Evolutionary conservation across 208 protist species (phyloP).

Genomic region (Crithidia sp.): DNA sequence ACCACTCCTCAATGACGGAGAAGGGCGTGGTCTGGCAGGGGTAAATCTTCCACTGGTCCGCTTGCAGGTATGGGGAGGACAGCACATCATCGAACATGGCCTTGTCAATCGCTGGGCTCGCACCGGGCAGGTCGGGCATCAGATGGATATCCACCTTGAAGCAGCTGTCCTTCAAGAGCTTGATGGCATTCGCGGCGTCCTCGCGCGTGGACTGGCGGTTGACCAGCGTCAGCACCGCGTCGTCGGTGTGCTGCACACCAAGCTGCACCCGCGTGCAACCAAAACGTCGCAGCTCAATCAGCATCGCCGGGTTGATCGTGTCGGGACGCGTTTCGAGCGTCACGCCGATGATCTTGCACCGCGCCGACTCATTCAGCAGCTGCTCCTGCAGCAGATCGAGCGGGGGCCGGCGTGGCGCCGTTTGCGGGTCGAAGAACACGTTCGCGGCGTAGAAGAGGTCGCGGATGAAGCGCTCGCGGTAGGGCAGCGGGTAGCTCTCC

Average conservation of each 20-base stretch:
- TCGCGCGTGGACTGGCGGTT: constrained; percentile 96
- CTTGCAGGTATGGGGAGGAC: constrained; percentile 94
- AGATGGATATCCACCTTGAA: constrained; percentile 99
- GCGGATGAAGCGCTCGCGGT: constrained; percentile 91
- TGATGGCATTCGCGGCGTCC: constrained; percentile 94
- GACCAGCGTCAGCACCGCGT: constrained; percentile 93
- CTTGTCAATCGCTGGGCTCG: constrained; percentile 94
- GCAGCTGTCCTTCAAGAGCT: constrained; percentile 96
- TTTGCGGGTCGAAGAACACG: constrained; percentile 57
- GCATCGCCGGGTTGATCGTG: constrained; percentile 93
- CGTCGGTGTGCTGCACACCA: constrained; percentile 98
- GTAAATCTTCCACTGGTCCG: constrained; percentile 99
- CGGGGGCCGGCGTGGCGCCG: constrained; percentile 43
- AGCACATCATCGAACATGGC: constrained; percentile 96
- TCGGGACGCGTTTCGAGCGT: constrained; percentile 99
- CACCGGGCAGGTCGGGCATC: constrained; percentile 99
- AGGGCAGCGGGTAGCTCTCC: constrained; percentile 95
- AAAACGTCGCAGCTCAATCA: constrained; percentile 90
- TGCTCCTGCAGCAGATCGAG: constrained; percentile 86
- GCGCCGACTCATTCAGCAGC: constrained; percentile 91
- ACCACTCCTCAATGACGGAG: constrained; percentile 97
- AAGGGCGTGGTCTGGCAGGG: constrained; percentile 99
- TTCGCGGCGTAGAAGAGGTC: constrained; percentile 93
- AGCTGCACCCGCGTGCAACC: constrained; percentile 98
- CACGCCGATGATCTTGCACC: constrained; percentile 97